These are phyloP conservation scores for Taxawa tesnikishii DNA, from an alignment of 2,329 filamentous ascomycete species.

Conservation along the genomic window DNA sequence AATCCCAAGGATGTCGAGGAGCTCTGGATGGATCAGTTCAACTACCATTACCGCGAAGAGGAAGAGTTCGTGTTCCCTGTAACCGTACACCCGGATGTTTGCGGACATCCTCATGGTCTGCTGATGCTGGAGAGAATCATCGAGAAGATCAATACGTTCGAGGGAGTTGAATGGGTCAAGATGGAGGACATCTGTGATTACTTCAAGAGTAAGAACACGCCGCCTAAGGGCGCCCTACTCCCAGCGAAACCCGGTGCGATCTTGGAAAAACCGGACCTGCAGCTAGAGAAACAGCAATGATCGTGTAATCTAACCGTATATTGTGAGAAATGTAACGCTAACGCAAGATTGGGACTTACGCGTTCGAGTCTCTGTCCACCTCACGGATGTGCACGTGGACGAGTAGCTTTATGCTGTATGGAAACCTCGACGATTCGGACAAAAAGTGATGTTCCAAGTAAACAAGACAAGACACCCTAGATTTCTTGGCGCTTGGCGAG, in stretches of 20 bases:
- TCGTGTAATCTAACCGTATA: too few relatives aligned
- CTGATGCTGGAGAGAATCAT: constrained; percentile 64
- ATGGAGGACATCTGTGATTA: constrained; percentile 63
- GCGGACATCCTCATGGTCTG: constrained; percentile 57
- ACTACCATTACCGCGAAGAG: constrained; percentile 66
- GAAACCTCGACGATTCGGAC: too few relatives aligned
- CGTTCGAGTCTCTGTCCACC: too few relatives aligned
- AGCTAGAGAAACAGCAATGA: constrained; percentile 17
- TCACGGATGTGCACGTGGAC: too few relatives aligned
- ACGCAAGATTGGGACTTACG: too few relatives aligned
- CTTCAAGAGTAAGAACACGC: constrained; percentile 54
- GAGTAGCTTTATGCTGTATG: too few relatives aligned
- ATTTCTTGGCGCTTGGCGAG: too few relatives aligned
- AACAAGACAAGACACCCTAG: too few relatives aligned
- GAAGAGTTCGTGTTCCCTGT: constrained; percentile 69
- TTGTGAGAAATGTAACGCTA: too few relatives aligned
- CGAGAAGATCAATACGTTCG: constrained; percentile 53
- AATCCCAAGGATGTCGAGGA: constrained; percentile 39
- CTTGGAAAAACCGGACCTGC: constrained; percentile 27
- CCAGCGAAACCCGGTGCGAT: constrained; percentile 44
- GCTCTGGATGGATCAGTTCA: constrained; percentile 54
- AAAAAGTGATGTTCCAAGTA: too few relatives aligned
- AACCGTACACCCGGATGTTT: constrained; percentile 64
- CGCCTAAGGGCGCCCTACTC: constrained; percentile 47
- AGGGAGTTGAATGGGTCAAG: constrained; percentile 54